Conservation (phyloP, 306 rosid species). For the Cajanus cajan region DNA sequence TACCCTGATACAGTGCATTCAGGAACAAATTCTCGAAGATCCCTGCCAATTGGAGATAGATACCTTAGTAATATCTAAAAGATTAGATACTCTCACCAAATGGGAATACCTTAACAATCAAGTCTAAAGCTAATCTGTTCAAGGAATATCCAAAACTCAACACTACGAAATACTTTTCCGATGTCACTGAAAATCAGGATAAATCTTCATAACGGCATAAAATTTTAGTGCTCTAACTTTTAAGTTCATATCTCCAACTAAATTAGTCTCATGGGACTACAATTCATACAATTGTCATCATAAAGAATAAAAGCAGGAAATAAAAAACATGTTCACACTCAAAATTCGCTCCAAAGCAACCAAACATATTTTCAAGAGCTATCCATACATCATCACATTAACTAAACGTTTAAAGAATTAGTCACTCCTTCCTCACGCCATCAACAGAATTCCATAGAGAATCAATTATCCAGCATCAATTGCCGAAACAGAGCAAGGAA, state of each 20-base stretch:
- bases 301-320: not conserved
- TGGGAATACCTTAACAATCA: not conserved
- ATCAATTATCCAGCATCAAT: slow-evolving; percentile 19
- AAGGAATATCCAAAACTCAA: not conserved
- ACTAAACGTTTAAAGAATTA: not conserved
- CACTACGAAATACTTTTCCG: not conserved
- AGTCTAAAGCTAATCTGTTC: not conserved
- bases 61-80: not conserved
- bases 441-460: not conserved
- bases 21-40: not conserved
- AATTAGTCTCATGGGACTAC: not conserved
- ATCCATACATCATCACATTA: not conserved
- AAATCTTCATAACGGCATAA: not conserved
- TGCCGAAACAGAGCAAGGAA: not conserved
- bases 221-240: not conserved
- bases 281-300: not conserved
- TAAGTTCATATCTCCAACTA: not conserved
- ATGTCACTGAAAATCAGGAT: not conserved
- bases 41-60: not conserved
- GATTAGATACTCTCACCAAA: not conserved
- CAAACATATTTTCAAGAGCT: not conserved
- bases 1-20: slow-evolving; percentile 14
- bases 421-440: not conserved
- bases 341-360: not conserved
- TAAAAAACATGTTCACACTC: not conserved